Percentiles rank a stretch among this genome's conserved stretches.
phyloP scores from a whole-genome alignment of 2,329 filamentous ascomycete species.

The Aspergillus pseudoterreus region DNA sequence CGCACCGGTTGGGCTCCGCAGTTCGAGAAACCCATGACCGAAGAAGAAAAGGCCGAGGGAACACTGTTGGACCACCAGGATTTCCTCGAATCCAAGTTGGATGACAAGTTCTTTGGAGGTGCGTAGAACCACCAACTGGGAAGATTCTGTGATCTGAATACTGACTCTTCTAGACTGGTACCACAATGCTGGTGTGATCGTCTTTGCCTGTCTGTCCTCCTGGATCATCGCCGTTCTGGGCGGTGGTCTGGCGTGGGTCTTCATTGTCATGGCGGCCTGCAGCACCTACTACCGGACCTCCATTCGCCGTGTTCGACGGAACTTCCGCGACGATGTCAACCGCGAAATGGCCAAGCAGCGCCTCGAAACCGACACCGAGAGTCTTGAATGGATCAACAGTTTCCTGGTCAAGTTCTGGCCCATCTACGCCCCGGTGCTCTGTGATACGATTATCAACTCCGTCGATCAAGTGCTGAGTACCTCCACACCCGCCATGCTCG shows the following conservation, averaged over 20 bases:
- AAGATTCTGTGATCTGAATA: not conserved
- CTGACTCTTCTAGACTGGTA: constrained; percentile 74
- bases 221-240: constrained; percentile 89
- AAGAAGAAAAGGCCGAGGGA: constrained; percentile 52
- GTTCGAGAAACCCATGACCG: constrained; percentile 61
- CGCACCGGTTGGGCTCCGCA: constrained; percentile 83
- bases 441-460: constrained; percentile 84
- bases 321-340: constrained; percentile 90
- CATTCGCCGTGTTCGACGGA: constrained; percentile 84
- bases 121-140: constrained; percentile 23
- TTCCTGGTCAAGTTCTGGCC: constrained; percentile 99
- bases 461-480: constrained; percentile 95
- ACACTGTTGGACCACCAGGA: constrained; percentile 84
- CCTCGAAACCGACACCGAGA: constrained; percentile 86
- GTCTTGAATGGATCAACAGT: constrained; percentile 97
- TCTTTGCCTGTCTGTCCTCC: constrained; percentile 84
- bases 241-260: constrained; percentile 87
- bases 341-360: constrained; percentile 83
- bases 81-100: constrained; percentile 75
- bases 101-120: constrained; percentile 90
- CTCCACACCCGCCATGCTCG: constrained; percentile 84
- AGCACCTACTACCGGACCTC: constrained; percentile 97
- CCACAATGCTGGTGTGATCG: constrained; percentile 90
- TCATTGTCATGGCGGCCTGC: constrained; percentile 87
- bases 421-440: constrained; percentile 92